These are phyloP conservation scores for Voacanga thouarsii DNA, from an alignment of 257 asterid species.

Conservation along the genomic window DNA sequence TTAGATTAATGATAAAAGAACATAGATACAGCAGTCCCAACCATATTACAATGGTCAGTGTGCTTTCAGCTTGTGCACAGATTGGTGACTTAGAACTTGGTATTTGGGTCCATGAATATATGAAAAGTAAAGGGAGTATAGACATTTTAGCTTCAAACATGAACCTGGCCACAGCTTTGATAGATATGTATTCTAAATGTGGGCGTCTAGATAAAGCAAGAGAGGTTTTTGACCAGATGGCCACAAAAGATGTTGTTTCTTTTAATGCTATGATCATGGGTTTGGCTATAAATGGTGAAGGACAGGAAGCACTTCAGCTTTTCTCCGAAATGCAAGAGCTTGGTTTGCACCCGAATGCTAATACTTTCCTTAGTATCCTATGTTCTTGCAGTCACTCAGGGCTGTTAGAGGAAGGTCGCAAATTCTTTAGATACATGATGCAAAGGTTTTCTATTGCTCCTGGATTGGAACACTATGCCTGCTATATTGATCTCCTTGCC, in stretches of 20 bases:
- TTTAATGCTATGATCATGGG: constrained; percentile 84
- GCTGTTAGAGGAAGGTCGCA: constrained; percentile 50
- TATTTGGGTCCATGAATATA: constrained; percentile 54
- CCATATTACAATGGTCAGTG: constrained; percentile 74
- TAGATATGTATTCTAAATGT: constrained; percentile 75
- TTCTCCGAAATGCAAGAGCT: constrained; percentile 44
- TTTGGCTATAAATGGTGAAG: constrained; percentile 65
- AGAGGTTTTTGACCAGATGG: constrained; percentile 39
- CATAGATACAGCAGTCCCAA: constrained; percentile 46
- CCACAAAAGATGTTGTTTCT: constrained; percentile 54
- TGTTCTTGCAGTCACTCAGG: constrained; percentile 70
- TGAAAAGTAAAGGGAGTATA: constrained; percentile 43
- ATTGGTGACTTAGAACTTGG: constrained; percentile 67
- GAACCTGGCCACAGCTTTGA: constrained; percentile 69
- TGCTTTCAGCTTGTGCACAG: constrained; percentile 76
- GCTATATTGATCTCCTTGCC: constrained; percentile 68
- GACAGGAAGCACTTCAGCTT: constrained; percentile 47
- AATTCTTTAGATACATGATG: constrained; percentile 42
- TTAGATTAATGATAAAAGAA: constrained; percentile 45
- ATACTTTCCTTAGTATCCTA: constrained; percentile 47
- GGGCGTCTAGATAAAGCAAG: constrained; percentile 53
- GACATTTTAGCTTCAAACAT: constrained; percentile 43
- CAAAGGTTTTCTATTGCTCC: constrained; percentile 28
- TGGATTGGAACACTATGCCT: constrained; percentile 64
- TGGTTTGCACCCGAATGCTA: constrained; percentile 38